Base-by-base conservation (phyloP, 805 yeast genomes). In the Lachancea mirantina region DNA sequence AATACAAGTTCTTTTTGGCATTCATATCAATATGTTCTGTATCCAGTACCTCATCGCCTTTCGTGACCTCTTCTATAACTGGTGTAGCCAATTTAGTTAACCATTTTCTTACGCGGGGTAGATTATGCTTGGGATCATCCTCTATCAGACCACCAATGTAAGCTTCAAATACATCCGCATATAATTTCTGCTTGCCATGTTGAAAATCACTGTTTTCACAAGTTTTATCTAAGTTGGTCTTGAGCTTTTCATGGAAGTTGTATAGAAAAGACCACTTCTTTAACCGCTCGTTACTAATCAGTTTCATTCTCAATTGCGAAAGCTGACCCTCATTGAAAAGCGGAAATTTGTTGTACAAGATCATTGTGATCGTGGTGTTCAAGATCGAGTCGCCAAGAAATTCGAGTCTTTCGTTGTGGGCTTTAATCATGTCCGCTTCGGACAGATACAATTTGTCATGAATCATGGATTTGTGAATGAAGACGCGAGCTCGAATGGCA, bases 131-230 rank as follows among this genome's bases (percentile, higher is more conserved):
- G 24, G 56, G 50, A 14, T 63, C 57, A 26, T 70, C 62, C 41
- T 83, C 94, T 14, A 74, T 64, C 19, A 89, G 57, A 0, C 94
- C 98, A 5, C 95, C 97, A 28, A 92, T 68, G 45, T 89, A 89
- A 0, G 97, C 96, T 59, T 92, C 98, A 52, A 89, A 84, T 0
- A 82, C 76, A 64, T 89, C 98, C 0, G 97, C 95, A 49, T 70
- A 71, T 4, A 82, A 63, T 51, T 92, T 92, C 42, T 71, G 71
- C 38, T 69, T 74, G 6, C 84, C 83, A 20, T 63, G 61, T 18
- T 59, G 53, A 33, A 69, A 64, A 13, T 40, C 43, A 3, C 40
- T 35, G 15, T 53, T 46, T 14, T 45, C 49, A 17, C 41, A 39
- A 7, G 41, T 36, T 8, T 44, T 32, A 36, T 72, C 74, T 20